Evolutionary conservation across 2,329 filamentous ascomycete species (phyloP).

Genomic region (Thielaviopsis populi): DNA sequence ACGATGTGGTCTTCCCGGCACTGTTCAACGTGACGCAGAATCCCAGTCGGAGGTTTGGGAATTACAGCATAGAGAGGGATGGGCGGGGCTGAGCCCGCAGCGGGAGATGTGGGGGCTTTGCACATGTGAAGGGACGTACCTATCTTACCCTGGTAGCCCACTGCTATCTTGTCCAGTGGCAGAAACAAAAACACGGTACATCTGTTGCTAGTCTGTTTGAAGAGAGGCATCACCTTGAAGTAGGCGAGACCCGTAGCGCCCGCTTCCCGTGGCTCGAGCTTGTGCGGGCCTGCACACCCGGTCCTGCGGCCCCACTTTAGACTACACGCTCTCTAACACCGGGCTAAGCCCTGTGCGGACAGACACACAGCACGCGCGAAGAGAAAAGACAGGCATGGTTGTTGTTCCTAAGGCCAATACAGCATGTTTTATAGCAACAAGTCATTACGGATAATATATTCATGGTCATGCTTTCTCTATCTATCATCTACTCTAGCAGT

Average conservation of each 20-base stretch:
- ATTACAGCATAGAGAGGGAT: not conserved
- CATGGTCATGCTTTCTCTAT: not conserved
- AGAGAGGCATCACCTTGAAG: too few relatives aligned
- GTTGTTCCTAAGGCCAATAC: not conserved
- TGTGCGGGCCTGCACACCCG: not conserved
- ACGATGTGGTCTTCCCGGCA: constrained; percentile 7
- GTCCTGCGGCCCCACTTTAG: not conserved
- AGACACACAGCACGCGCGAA: not conserved
- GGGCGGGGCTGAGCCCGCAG: not conserved
- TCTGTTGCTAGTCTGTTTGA: too few relatives aligned
- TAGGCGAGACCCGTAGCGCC: not conserved
- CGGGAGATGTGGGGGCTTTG: too few relatives aligned
- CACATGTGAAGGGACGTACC: too few relatives aligned
- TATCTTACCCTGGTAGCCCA: too few relatives aligned
- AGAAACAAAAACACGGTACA: too few relatives aligned
- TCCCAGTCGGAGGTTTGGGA: constrained; percentile 5
- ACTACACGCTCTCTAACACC: not conserved
- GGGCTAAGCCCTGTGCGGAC: not conserved
- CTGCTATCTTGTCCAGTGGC: too few relatives aligned
- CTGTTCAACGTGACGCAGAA: constrained; percentile 10
- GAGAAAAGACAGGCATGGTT: too few relatives aligned
- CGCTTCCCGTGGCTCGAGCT: not conserved
- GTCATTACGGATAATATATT: not conserved
- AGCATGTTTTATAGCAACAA: not conserved
- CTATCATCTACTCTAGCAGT: constrained; percentile 25